Evolutionary conservation across 306 rosid species (phyloP), one percentile per base, ranked within the genome.

Genomic region (Adenanthera pavonina): DNA sequence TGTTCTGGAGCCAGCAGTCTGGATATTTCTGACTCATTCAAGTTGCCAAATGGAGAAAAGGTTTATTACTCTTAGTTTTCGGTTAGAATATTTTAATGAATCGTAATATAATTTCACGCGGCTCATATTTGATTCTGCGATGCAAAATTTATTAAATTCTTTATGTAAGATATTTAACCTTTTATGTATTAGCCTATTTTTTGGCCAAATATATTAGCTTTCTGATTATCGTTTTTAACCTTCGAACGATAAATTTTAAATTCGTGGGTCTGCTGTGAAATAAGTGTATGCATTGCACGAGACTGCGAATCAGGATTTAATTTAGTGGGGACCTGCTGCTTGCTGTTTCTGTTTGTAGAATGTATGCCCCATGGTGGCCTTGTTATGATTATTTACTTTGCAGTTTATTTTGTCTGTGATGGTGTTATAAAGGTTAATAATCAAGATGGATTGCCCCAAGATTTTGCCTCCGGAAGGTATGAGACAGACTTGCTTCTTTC

Each of bases 31-130:
- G 83, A 87, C 80, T 74, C 56, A 52, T 83, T 84, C 68, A 90
- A 84, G 85, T 80, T 85, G 77, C 83, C 85, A 52, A 61, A 83
- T 84, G 38, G 62, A 57, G 82, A 84, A 57, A 81, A 90, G 98
- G 98, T 94, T 75, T 75, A 89, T 68, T 68, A n/a, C 53, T 78
- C 78, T 16, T 36, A 5, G 33, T 77, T 59, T 44, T 47, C 4
- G 35, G 36, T 61, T 74, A 46, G 51, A 60, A 84, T 68, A 60
- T 81, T 49, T 66, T 78, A 54, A 51, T 81, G 54, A 61, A 57
- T 20, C 62, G 67, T 43, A 54, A 43, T 66, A 1, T 76, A 54
- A 66, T 36, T 34, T 81, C 77, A n/a, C 71, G 52, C 77, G 64
- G 79, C 67, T 75, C 19, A 30, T 66, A 43, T 30, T 34, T 72